phyloP scores from a whole-genome alignment of 257 asterid genomes.

The Gentiana straminea region DNA sequence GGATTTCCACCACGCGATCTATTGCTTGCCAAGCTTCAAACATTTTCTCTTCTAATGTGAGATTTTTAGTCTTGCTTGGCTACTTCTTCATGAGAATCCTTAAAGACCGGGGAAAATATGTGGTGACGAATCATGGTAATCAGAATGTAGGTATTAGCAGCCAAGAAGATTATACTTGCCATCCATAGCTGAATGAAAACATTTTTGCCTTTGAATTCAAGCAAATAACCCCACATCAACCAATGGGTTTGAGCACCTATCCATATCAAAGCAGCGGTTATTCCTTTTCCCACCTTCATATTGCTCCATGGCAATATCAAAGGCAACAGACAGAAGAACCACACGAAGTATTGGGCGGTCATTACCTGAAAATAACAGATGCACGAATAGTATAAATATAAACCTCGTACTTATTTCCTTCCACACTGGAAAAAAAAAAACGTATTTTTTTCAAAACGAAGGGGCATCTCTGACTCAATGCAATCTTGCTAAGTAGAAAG shows the following conservation, averaged over 20 bases:
- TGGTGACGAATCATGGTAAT: constrained; percentile 44
- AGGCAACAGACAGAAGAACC: constrained; percentile 87
- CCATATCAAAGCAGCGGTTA: constrained; percentile 50
- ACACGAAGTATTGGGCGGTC: constrained; percentile 92
- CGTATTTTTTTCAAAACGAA: too few relatives aligned
- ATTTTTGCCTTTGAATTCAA: constrained; percentile 74
- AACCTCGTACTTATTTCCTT: too few relatives aligned
- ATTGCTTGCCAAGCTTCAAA: too few relatives aligned
- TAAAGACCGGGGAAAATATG: constrained; percentile 43
- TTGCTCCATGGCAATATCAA: constrained; percentile 82
- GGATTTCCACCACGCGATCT: too few relatives aligned
- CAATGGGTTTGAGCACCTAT: constrained; percentile 90
- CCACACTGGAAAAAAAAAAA: too few relatives aligned
- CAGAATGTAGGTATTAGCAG: constrained; percentile 62
- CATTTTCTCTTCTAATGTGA: too few relatives aligned
- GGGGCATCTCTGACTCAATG: too few relatives aligned
- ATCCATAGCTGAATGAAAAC: constrained; percentile 84
- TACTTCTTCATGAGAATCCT: constrained; percentile 19
- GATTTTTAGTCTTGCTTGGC: constrained; percentile 29
- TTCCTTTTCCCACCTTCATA: constrained; percentile 77
- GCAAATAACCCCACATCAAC: constrained; percentile 87
- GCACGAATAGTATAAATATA: neutral
- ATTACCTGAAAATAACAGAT: constrained; percentile 50
- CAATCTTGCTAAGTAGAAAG: too few relatives aligned
- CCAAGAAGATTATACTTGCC: constrained; percentile 70